Base-by-base conservation (phyloP, 169 alveolate species). In the Perkinsus olseni region DNA sequence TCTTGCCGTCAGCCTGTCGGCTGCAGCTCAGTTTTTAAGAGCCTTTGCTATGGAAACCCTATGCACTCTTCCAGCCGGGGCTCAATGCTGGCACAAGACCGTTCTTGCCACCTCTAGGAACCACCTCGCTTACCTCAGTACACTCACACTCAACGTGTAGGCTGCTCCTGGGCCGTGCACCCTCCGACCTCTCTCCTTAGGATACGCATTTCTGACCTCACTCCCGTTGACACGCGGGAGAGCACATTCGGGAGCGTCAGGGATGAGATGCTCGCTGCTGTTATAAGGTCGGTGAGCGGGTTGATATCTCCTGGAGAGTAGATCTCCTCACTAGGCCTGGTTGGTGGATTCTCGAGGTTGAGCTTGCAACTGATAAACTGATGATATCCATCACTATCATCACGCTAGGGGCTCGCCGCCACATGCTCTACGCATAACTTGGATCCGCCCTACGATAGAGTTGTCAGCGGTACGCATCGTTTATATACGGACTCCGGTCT, bases 41-140 rank as follows among this genome's bases (percentile, higher is more conserved):
- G 24, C 6, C 6, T 17, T 45, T 45, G 6, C 62, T 10, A 45
- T 45, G 62, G 62, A 45, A 10, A 45, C 62, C 62, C 17, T 45
- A 17, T 6, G 24, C 24, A 45, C 62, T 10, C 62, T 45, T 38
- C 96, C 96, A 8, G 90, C 97, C 34, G 97, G 97, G 31, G 74
- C 94, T 74, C 94, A 95, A 50, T 90, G 74, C 39, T 93, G 96
- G 95, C 92, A 94, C 31, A 74, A 94, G 39, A 38, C 90, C 24
- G 90, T 94, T 34, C 36, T 96, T 0, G 96, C 97, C 36, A 45
- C 93, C 28, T 91, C 93, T 28, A 74, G 94, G 4, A 74, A 92
- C 1, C 92, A 91, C 11, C 93, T 96, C 62, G 97, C 97, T 6
- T 96, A 94, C 50, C 94, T 95, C 31, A 95, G 97, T 21, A 94